Percentiles rank a stretch among this genome's conserved stretches.
Evolutionary conservation across 768 basidiomycete species (phyloP).

Genomic region (Galerina sulciceps): DNA sequence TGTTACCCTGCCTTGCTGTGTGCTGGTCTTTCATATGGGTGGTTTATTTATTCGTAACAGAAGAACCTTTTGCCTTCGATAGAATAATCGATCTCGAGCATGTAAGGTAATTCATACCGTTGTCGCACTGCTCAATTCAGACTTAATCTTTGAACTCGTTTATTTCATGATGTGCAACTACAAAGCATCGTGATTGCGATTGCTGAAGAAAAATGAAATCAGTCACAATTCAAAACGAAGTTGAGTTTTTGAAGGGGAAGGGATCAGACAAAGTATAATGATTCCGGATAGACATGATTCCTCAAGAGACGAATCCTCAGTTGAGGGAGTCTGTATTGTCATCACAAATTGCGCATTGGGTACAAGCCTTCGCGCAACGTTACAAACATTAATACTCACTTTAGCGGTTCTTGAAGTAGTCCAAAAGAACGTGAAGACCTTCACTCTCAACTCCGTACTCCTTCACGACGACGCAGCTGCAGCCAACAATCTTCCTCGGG

Average conservation of each 20-base stretch:
- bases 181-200: not conserved
- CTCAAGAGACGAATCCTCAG: conserved; percentile 72
- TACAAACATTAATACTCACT: conserved; percentile 33
- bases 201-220: not conserved
- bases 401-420: conserved; percentile 97
- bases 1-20: not conserved
- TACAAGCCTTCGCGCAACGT: conserved; percentile 9
- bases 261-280: conserved; percentile 78
- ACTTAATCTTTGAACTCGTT: not conserved
- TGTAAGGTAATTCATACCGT: too few relatives aligned
- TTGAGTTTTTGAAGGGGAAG: conserved; percentile 16
- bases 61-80: not conserved
- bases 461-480: conserved; percentile 96
- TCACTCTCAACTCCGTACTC: conserved; percentile 95
- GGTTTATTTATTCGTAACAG: not conserved
- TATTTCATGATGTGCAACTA: not conserved
- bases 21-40: conserved; percentile 9
- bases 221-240: not conserved
- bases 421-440: conserved; percentile 90
- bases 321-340: conserved; percentile 94
- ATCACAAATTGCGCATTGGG: conserved; percentile 47
- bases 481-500: conserved; percentile 93
- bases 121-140: too few relatives aligned
- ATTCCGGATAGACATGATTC: conserved; percentile 88
- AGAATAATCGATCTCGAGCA: not conserved